A percentile compares a stretch with the other conserved stretches of the same genome.
Conservation (phyloP, 345 rosid species). For the Heritiera littoralis region DNA sequence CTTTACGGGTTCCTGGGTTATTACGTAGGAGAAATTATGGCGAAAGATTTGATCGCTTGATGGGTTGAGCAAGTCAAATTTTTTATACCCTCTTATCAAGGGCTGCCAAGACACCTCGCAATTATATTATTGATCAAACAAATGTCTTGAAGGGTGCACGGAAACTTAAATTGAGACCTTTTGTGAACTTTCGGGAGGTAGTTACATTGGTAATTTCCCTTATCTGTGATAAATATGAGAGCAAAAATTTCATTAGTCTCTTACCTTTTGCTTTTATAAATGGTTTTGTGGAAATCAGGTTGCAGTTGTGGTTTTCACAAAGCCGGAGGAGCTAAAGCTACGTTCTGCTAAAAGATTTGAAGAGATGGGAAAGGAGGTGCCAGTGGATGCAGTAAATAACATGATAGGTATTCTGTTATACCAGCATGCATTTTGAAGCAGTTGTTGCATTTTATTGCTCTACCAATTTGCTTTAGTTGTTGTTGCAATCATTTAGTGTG, state of each 20-base stretch:
- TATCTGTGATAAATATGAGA: neutral
- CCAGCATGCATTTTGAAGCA: too few relatives aligned
- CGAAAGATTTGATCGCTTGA: constrained; percentile 31
- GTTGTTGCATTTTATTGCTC: too few relatives aligned
- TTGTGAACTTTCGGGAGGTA: constrained; percentile 34
- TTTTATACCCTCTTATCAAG: constrained; percentile 31
- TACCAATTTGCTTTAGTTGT: neutral
- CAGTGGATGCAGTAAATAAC: constrained; percentile 29
- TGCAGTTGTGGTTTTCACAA: constrained; percentile 36
- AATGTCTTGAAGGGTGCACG: constrained; percentile 43
- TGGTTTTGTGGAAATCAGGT: constrained; percentile 25
- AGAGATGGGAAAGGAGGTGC: constrained; percentile 42
- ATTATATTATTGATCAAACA: constrained; percentile 40
- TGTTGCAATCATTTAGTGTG: neutral
- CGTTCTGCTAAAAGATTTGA: constrained; percentile 33
- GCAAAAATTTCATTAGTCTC: neutral
- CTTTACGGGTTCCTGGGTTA: constrained; percentile 36
- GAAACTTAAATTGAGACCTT: constrained; percentile 35
- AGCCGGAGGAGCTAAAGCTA: constrained; percentile 30
- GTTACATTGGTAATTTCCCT: neutral
- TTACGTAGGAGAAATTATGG: constrained; percentile 28
- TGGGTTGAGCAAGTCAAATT: constrained; percentile 29
- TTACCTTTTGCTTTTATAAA: neutral
- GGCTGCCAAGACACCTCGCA: constrained; percentile 35
- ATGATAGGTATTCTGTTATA: constrained; percentile 30